phyloP scores from a whole-genome alignment of 305 asterid genomes.

The Rubia tinctorum region DNA sequence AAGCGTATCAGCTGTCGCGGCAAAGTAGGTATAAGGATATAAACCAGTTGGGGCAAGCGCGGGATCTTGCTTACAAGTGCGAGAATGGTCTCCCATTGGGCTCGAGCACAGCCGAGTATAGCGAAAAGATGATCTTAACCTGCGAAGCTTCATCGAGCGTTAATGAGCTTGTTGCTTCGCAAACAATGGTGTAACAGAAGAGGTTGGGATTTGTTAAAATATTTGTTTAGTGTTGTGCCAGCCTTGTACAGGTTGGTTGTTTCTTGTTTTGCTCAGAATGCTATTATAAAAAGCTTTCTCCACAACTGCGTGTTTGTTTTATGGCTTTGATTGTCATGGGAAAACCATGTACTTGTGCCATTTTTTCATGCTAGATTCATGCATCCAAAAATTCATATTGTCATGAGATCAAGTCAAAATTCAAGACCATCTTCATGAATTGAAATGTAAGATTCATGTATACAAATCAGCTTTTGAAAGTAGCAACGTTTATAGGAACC shows the following conservation, averaged over 20 bases:
- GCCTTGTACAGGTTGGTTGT: neutral
- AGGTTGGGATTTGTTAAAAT: neutral
- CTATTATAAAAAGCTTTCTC: neutral
- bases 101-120: slow-evolving; percentile 1
- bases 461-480: neutral
- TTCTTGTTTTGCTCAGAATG: neutral
- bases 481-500: too few species aligned
- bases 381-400: neutral
- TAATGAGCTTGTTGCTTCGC: slow-evolving; percentile 3
- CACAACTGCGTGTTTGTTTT: neutral
- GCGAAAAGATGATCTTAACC: slow-evolving; percentile 18
- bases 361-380: neutral
- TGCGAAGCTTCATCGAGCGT: slow-evolving; percentile 19
- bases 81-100: slow-evolving; percentile 18
- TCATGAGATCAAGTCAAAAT: neutral
- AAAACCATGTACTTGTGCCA: neutral
- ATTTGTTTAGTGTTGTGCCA: neutral
- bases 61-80: slow-evolving; percentile 14
- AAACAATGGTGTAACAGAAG: neutral
- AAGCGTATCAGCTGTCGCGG: slow-evolving; percentile 11
- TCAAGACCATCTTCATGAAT: neutral
- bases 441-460: neutral
- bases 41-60: slow-evolving; percentile 18
- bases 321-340: neutral
- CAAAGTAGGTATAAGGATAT: slow-evolving; percentile 16